Evolutionary conservation across 2,329 filamentous ascomycete species (phyloP).

Genomic region (Aspergillus sp.): DNA sequence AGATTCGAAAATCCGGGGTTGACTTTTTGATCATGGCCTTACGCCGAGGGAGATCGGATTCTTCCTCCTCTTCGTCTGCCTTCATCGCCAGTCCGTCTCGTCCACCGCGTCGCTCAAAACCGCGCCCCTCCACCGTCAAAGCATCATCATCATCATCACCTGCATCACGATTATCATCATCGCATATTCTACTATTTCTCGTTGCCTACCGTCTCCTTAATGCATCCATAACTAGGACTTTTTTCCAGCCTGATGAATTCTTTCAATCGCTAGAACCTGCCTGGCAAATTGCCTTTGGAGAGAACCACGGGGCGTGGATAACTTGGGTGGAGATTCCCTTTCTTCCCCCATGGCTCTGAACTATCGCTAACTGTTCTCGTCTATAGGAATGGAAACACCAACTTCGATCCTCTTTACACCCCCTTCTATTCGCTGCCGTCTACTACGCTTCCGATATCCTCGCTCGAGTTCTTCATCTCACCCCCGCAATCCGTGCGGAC

Average conservation of each 20-base stretch:
- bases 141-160: slow-evolving; percentile 2
- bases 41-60: neutral
- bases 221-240: slow-evolving; percentile 73
- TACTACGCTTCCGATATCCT: slow-evolving; percentile 62
- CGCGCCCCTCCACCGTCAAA: slow-evolving; percentile 4
- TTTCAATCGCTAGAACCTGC: slow-evolving; percentile 94
- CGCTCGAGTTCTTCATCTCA: slow-evolving; percentile 51
- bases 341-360: neutral
- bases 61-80: slow-evolving; percentile 1
- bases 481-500: slow-evolving; percentile 55
- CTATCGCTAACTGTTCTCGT: neutral
- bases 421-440: slow-evolving; percentile 72
- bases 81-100: neutral
- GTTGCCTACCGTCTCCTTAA: slow-evolving; percentile 74
- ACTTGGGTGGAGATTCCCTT: slow-evolving; percentile 70
- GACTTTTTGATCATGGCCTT: too few relatives aligned
- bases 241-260: slow-evolving; percentile 98
- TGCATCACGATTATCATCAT: neutral
- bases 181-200: slow-evolving; percentile 34
- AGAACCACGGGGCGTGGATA: slow-evolving; percentile 75
- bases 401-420: slow-evolving; percentile 85
- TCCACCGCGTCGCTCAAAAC: slow-evolving; percentile 7
- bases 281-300: slow-evolving; percentile 81
- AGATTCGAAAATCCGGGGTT: too few relatives aligned
- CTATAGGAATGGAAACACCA: slow-evolving; percentile 84